phyloP scores from a whole-genome alignment of 371 early-diverging fungal species.

The Mortierella sp. region DNA sequence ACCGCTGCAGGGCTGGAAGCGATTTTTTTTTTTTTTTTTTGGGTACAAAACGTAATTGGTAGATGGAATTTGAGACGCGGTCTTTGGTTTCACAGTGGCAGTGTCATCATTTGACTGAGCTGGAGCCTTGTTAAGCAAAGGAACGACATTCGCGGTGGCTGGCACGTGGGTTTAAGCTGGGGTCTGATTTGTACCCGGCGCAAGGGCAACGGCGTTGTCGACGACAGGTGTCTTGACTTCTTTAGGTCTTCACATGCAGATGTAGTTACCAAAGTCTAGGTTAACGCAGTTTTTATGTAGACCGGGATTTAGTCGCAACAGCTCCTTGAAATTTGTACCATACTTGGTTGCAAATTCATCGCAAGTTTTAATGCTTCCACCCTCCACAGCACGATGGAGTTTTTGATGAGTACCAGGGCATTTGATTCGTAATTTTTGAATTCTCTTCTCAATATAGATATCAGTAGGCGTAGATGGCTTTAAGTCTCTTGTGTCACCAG shows the following conservation, averaged over 20 bases:
- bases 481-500: conserved; percentile 14
- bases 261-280: conserved; percentile 11
- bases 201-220: neutral
- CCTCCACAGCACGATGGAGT: no score
- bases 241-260: conserved; percentile 20
- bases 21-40: no score
- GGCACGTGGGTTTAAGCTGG: neutral
- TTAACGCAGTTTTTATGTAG: conserved; percentile 26
- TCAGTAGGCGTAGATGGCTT: conserved; percentile 21
- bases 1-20: no score
- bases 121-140: no score
- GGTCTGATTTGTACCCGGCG: neutral
- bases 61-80: no score
- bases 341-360: conserved; percentile 6
- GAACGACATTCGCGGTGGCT: neutral
- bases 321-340: conserved; percentile 8
- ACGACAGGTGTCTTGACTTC: neutral
- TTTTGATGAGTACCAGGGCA: neutral
- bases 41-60: no score
- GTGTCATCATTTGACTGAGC: neutral
- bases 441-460: conserved; percentile 1
- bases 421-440: neutral
- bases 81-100: no score
- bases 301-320: conserved; percentile 16
- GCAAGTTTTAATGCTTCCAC: conserved; percentile 1